A percentile compares a stretch with the other conserved stretches of the same genome.
Evolutionary conservation across 2,329 filamentous ascomycete species (phyloP).

Genomic region (Cercospora beticola): DNA sequence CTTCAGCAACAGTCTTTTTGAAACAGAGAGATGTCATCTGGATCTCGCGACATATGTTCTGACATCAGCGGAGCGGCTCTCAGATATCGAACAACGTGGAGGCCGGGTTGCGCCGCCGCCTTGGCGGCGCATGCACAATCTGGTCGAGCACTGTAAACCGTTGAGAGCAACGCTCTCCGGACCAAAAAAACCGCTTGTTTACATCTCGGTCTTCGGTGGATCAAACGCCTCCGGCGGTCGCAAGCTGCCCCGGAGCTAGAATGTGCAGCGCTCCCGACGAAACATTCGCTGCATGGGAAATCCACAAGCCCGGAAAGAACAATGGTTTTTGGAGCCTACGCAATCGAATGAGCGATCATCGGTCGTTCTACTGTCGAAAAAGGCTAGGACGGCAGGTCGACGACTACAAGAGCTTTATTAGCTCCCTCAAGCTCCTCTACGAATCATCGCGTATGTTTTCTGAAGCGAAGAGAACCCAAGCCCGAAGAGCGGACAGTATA

Average conservation of each 20-base stretch:
- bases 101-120: neutral
- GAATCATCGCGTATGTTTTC: neutral
- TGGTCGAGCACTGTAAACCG: neutral
- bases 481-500: neutral
- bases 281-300: neutral
- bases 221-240: neutral
- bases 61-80: neutral
- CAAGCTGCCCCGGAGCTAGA: neutral
- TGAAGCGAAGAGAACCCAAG: neutral
- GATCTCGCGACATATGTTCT: neutral
- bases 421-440: neutral
- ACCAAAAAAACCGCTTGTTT: neutral
- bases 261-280: neutral
- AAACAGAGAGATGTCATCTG: neutral
- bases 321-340: neutral
- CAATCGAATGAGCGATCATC: neutral
- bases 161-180: neutral
- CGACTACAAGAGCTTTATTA: neutral
- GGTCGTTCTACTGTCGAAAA: neutral
- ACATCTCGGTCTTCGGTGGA: neutral
- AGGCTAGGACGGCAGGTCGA: neutral
- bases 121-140: neutral
- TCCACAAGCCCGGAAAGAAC: neutral
- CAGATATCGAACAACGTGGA: neutral
- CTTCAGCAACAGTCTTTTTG: neutral